A percentile compares a stretch with the other conserved stretches of the same genome.
phyloP scores from a whole-genome alignment of 2,329 filamentous ascomycete species.

The Alternaria sp. region DNA sequence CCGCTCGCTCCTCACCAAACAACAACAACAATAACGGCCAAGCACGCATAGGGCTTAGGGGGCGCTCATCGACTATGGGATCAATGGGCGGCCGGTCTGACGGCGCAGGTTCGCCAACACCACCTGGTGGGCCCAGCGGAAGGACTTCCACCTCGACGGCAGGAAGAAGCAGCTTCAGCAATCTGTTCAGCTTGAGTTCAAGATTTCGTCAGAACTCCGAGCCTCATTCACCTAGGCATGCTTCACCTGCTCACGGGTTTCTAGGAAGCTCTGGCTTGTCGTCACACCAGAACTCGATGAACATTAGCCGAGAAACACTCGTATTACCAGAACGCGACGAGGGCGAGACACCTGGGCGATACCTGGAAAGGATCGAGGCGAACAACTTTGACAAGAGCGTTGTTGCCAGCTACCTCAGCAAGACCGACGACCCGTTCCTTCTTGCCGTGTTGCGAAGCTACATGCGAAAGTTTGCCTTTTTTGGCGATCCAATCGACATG shows the following conservation, averaged over 20 bases:
- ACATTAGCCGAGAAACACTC: conserved; percentile 73
- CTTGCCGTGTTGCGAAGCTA: conserved; percentile 87
- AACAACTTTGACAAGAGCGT: conserved; percentile 78
- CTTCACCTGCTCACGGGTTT: conserved; percentile 65
- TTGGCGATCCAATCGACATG: conserved; percentile 98
- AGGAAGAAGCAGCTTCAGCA: conserved; percentile 92
- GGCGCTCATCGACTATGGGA: conserved; percentile 88
- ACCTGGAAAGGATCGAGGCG: conserved; percentile 83
- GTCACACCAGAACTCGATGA: conserved; percentile 85
- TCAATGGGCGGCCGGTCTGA: conserved; percentile 78
- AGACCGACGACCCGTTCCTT: conserved; percentile 84
- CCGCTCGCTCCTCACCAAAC: conserved; percentile 65
- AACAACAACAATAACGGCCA: conserved; percentile 67
- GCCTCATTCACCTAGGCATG: conserved; percentile 66
- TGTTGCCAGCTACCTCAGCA: conserved; percentile 85
- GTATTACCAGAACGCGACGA: conserved; percentile 81
- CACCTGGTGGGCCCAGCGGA: conserved; percentile 53
- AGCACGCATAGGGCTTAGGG: conserved; percentile 67
- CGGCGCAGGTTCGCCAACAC: conserved; percentile 72
- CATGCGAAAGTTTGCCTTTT: conserved; percentile 94
- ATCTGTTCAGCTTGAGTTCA: conserved; percentile 77
- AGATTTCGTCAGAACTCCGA: conserved; percentile 85
- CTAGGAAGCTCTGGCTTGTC: conserved; percentile 73
- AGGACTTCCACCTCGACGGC: conserved; percentile 82
- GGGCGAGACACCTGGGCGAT: conserved; percentile 88